Conservation (phyloP, 164 flowering plant species). For the Santalum album region DNA sequence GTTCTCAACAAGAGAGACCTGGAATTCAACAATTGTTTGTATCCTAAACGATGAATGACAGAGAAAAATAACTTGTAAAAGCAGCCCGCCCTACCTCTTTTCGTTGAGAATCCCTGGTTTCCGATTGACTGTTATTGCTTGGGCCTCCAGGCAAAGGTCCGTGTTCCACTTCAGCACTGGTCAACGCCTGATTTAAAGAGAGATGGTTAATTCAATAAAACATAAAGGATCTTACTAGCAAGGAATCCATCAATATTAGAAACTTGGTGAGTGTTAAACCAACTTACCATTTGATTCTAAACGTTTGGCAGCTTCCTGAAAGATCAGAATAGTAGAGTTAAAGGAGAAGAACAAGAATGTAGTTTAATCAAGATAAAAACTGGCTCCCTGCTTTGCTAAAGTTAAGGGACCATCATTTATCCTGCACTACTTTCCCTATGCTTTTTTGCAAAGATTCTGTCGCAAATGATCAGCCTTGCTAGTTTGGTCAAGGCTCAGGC, state of each 20-base stretch:
- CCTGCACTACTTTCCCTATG: too few species aligned
- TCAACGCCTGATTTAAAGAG: background rate
- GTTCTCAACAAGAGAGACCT: constrained; percentile 13
- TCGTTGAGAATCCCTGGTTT: background rate
- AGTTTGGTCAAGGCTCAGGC: too few species aligned
- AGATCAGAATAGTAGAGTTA: background rate
- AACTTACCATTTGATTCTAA: background rate
- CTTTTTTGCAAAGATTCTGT: too few species aligned
- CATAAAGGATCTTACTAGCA: too few species aligned
- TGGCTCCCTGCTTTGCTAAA: too few species aligned
- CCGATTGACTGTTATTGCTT: background rate
- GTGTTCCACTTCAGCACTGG: background rate
- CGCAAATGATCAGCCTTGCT: too few species aligned
- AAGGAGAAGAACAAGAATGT: too few species aligned
- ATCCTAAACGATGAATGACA: background rate
- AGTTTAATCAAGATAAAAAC: background rate
- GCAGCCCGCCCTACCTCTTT: background rate
- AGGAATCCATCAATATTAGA: too few species aligned
- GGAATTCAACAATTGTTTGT: background rate
- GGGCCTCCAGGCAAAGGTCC: background rate
- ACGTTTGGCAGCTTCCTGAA: background rate
- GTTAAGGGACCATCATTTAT: too few species aligned
- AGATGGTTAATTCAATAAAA: background rate
- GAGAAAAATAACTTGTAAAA: background rate
- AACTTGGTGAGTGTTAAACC: background rate